Evolutionary conservation across 225 moss, liverwort and hornwort species (phyloP), one percentile per base, ranked within the genome.

Genomic region (Bryum argenteum): DNA sequence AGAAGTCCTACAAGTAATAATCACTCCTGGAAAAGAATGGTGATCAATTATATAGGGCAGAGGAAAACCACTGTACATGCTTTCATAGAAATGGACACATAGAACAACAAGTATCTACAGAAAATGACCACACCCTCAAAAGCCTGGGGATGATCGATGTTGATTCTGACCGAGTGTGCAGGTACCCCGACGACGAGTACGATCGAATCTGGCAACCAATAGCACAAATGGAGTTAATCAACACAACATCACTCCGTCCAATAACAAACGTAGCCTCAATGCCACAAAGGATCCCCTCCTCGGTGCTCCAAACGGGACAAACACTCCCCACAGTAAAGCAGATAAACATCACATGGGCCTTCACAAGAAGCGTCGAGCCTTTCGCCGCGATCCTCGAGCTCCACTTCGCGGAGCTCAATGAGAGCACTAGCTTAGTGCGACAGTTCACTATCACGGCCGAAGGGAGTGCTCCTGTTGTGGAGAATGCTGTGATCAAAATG

Each of bases 171-270:
- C n/a, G n/a, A n/a, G n/a, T 60, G 10, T 79, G 48, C 54, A 87
- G 87, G 60, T 81, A 44, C 73, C 87, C 84, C 9, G 75, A 82
- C 23, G 88, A 88, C 52, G 28, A 33, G 5, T 80, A 63, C 21
- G 88, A 88, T 60, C 82, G 88, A 18, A 39, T 71, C 2, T 84
- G 88, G 88, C 14, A 2, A 5, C 53, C 67, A 14, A 21, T 40
- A 1, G 21, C 17, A 10, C n/a, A 71, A 13, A 0, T 0, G 20
- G 0, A 18, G 15, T 42, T 58, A 24, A 33, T 54, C 40, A 45
- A 50, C 10, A 43, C 57, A 5, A 18, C 33, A 52, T 21, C 50
- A 19, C 3, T 26, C 20, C 2, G 3, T 2, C 20, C 43, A 1
- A 44, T 61, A 7, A 37, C 22, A 10, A 44, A 44, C 44, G 8